Base-by-base conservation (phyloP, 805 yeast species). In the Ogataea paraovalis region DNA sequence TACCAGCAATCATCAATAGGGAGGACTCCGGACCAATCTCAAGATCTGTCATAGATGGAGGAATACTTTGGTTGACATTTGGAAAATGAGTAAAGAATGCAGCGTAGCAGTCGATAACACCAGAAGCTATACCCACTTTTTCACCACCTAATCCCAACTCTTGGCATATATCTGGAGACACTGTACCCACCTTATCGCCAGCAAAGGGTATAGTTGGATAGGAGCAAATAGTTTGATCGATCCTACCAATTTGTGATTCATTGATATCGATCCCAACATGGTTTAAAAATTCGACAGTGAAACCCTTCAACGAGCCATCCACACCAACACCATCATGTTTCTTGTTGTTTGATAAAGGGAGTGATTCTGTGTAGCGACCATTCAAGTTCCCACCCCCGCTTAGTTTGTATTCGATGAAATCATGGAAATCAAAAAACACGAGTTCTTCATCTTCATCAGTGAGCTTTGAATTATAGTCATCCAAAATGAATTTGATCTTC, bases 301-400 rank as follows among this genome's bases (percentile, higher is more conserved):
- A 80, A 4, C 85, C 87, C 51, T 73, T 74, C 16, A 79, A 64
- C 14, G 80, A 78, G 1, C 85, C 85, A 60, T 81, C 86, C 45
- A 78, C 65, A 3, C 78, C 83, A 9, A 71, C 38, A 14, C 36
- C 18, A 19, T 52, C 53, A 5, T 23, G 18, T 27, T 42, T 45
- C 30, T 1, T 21, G 20, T 20, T 20, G 1, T 30, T 21, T 2
- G 16, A 30, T 14, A 30, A 14, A 30, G 13, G 34, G 6, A 14
- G 4, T 30, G 34, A 12, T 8, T 30, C n/a, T 30, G 9, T 30
- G 34, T 30, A 14, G 16, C 34, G 6, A 30, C 5, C 6, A 10
- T 30, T n/a, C 16, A 34, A 18, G 16, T 34, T n/a, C n/a, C n/a
- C 38, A 6, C 21, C 21, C 8, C 38, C 38, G 16, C 21, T 34